A percentile compares a stretch with the other conserved stretches of the same genome.
Conservation (phyloP, 371 early-diverging fungal species). For the Syncephalis plumigaleata region DNA sequence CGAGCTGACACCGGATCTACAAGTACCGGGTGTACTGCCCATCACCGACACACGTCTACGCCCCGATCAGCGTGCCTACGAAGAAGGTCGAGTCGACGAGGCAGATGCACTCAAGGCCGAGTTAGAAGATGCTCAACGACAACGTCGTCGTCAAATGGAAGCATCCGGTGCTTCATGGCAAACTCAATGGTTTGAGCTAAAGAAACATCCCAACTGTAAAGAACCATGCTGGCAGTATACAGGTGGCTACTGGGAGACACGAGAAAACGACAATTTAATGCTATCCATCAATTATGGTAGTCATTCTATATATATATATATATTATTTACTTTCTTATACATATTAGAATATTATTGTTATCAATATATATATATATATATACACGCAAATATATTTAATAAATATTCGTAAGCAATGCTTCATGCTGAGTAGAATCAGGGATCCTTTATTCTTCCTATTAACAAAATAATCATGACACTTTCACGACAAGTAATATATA, state of each 20-base stretch:
- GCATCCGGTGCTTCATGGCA: conserved; percentile 35
- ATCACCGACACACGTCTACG: conserved; percentile 77
- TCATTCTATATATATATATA: no score
- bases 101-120: conserved; percentile 73
- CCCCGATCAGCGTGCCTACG: conserved; percentile 72
- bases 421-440: no score
- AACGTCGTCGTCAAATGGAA: conserved; percentile 52
- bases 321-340: no score
- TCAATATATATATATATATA: no score
- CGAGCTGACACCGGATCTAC: conserved; percentile 18
- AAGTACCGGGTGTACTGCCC: conserved; percentile 38
- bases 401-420: no score
- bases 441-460: no score
- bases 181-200: conserved; percentile 61
- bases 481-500: no score
- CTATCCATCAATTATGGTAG: no score
- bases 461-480: no score
- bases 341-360: no score
- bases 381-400: no score
- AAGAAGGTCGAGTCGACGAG: conserved; percentile 51
- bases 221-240: conserved; percentile 48
- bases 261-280: conserved; percentile 14
- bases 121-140: conserved; percentile 78
- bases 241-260: conserved; percentile 66
- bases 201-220: conserved; percentile 18